Conservation (phyloP, 495 filamentous ascomycete species). For the Evernia prunastri region DNA sequence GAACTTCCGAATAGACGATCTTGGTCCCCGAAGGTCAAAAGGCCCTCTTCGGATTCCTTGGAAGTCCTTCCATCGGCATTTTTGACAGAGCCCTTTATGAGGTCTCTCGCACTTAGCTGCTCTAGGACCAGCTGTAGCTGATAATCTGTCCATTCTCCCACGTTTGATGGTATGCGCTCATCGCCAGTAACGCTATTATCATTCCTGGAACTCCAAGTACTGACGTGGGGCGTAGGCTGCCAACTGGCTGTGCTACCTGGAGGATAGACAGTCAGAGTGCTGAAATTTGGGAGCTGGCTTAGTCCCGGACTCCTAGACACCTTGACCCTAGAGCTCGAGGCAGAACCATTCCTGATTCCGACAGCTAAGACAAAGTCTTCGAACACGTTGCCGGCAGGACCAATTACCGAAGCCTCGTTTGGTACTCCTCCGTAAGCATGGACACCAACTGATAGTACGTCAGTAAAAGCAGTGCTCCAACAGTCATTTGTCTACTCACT, state of each 20-base stretch:
- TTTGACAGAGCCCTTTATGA: neutral
- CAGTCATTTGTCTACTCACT: neutral
- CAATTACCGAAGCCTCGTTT: slow-evolving; percentile 1
- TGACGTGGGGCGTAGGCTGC: neutral
- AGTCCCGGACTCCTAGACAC: neutral
- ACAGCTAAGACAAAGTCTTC: neutral
- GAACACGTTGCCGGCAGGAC: neutral
- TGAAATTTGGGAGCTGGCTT: neutral
- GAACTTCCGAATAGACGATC: neutral
- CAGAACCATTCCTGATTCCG: neutral
- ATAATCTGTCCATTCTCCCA: neutral
- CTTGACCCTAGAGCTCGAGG: neutral
- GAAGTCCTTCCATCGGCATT: neutral
- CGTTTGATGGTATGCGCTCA: neutral
- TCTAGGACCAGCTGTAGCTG: neutral
- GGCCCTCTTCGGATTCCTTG: neutral
- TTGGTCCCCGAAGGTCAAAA: neutral
- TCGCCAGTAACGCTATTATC: neutral
- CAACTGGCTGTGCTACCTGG: neutral
- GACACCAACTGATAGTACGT: neutral
- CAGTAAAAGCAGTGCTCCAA: neutral
- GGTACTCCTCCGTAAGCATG: neutral
- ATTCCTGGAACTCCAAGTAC: neutral
- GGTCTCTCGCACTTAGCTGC: neutral
- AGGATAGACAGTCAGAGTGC: neutral